Percentiles rank a stretch among this genome's conserved stretches.
Conservation (phyloP, 2,329 filamentous ascomycete species). For the Epicoccum sorghinum region DNA sequence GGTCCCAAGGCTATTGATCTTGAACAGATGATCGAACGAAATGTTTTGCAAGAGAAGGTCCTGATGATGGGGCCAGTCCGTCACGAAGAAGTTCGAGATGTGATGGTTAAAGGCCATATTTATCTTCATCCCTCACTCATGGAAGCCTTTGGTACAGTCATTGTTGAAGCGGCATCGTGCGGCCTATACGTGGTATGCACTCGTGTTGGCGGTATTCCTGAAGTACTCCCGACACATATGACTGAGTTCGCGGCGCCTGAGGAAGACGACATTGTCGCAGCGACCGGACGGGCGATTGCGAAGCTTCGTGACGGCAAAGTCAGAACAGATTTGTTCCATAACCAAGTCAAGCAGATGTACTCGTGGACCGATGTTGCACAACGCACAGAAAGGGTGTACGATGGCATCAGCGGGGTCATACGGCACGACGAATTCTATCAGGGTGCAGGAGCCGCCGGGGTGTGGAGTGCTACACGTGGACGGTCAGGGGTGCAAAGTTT, state of each 20-base stretch:
- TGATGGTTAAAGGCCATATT: constrained; percentile 96
- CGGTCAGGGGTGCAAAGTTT: constrained; percentile 79
- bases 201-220: constrained; percentile 93
- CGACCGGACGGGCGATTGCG: constrained; percentile 87
- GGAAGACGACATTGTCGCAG: constrained; percentile 90
- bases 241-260: constrained; percentile 96
- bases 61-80: constrained; percentile 90
- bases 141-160: constrained; percentile 96
- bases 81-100: constrained; percentile 94
- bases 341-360: constrained; percentile 98
- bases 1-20: constrained; percentile 97
- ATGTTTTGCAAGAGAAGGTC: constrained; percentile 90
- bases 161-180: constrained; percentile 95
- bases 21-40: constrained; percentile 96
- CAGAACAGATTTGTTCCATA: constrained; percentile 91
- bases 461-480: constrained; percentile 73
- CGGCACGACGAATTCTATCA: constrained; percentile 87
- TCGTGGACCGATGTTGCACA: constrained; percentile 96
- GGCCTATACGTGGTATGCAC: constrained; percentile 97
- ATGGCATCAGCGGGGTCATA: constrained; percentile 87
- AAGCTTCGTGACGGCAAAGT: constrained; percentile 85
- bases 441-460: constrained; percentile 71
- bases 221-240: constrained; percentile 95
- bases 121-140: constrained; percentile 95
- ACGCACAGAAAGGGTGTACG: constrained; percentile 92